These are phyloP conservation scores for Ciborinia camelliae DNA, from an alignment of 2,329 filamentous ascomycete genomes.

Conservation along the genomic window DNA sequence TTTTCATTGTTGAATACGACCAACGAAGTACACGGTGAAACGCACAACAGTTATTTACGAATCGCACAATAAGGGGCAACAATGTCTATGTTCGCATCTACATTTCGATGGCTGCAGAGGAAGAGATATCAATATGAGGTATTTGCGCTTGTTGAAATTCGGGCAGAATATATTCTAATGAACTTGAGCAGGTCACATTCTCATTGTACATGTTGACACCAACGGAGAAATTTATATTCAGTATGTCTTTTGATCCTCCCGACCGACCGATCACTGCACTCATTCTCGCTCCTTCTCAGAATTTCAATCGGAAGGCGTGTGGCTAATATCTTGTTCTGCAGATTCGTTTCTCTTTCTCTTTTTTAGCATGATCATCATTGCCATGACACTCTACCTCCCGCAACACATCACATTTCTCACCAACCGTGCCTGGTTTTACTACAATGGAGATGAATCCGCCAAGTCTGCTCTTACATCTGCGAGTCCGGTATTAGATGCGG, in stretches of 20 bases:
- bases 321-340: conserved; percentile 40
- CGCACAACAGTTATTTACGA: background rate
- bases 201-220: conserved; percentile 96
- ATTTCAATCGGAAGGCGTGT: background rate
- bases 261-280: background rate
- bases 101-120: conserved; percentile 79
- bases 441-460: conserved; percentile 69
- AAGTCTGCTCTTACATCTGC: conserved; percentile 28
- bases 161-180: conserved; percentile 39
- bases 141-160: background rate
- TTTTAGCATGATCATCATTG: conserved; percentile 79
- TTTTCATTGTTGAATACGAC: background rate
- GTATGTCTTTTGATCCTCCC: conserved; percentile 51
- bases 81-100: conserved; percentile 42
- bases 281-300: background rate
- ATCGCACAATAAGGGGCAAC: conserved; percentile 13
- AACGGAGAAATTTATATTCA: conserved; percentile 95
- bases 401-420: conserved; percentile 82
- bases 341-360: conserved; percentile 91
- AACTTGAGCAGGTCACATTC: conserved; percentile 95
- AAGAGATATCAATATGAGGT: conserved; percentile 96
- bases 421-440: conserved; percentile 90
- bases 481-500: conserved; percentile 27
- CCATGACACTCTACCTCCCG: conserved; percentile 86
- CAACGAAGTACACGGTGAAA: background rate